These are phyloP conservation scores for bread wheat (Triticum aestivum) DNA, from an alignment of 176 grass and related monocot genomes.

Conservation along the genomic window DNA sequence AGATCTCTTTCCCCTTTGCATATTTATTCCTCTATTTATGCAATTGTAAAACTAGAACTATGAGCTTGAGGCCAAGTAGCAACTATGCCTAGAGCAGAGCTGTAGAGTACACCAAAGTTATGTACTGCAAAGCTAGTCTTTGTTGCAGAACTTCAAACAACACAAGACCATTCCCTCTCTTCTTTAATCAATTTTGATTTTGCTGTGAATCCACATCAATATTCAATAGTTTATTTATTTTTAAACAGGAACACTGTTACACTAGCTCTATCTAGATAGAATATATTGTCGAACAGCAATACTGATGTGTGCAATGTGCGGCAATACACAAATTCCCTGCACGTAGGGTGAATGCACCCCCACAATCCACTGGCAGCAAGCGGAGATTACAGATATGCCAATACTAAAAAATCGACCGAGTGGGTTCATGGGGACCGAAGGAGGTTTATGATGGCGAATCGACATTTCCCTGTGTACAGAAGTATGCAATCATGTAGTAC, in stretches of 20 bases:
- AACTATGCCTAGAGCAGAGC: neutral
- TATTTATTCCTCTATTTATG: neutral
- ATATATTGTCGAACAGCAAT: neutral
- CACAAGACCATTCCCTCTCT: no score
- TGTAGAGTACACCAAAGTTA: neutral
- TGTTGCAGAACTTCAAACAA: neutral
- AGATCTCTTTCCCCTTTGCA: neutral
- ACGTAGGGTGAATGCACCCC: neutral
- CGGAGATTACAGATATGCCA: no score
- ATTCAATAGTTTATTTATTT: no score
- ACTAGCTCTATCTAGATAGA: neutral
- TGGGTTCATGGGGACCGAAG: no score
- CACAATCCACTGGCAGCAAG: neutral
- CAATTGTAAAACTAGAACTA: neutral
- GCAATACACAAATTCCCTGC: no score
- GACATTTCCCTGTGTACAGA: no score
- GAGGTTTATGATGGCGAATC: neutral
- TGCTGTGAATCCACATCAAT: neutral
- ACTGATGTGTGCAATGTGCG: neutral
- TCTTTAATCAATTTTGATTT: no score
- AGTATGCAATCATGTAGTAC: neutral
- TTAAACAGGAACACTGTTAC: neutral
- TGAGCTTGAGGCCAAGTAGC: neutral
- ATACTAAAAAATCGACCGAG: no score
- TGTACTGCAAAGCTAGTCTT: neutral